Base-by-base conservation (phyloP, 2,329 filamentous ascomycete species). In the Colletotrichum abscissum region DNA sequence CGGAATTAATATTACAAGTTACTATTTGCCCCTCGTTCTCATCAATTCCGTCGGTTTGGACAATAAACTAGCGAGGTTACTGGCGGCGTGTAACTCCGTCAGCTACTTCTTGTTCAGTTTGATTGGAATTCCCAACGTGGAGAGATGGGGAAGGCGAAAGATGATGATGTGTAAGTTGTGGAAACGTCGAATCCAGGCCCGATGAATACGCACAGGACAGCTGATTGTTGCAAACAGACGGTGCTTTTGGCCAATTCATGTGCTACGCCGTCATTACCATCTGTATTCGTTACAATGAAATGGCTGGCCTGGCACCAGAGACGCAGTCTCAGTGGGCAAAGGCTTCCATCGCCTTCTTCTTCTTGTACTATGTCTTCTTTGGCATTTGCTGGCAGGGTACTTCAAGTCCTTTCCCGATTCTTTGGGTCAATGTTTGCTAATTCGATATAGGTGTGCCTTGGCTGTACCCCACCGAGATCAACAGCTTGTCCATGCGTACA, bases 221-320 rank as follows among this genome's bases (percentile, higher is more conserved):
- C 4, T 14, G 1, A 70, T 70, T 6, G 62, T 33, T 12, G 3
- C 11, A 16, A 42, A 14, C 28, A 79, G 78, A 79, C 54, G 86
- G 87, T 1, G 86, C 87, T 0, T 82, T 84, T 2, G 87, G 88
- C 1, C 88, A 90, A 79, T 85, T 82, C 69, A 80, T 88, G 63
- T 89, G 86, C 75, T 90, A 88, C 73, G 73, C 86, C 7, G 80
- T 88, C 74, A 88, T 89, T 76, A 88, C 86, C 0, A 80, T 88
- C 16, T 83, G 86, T n/a, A 80, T 89, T 8, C 79, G 83, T 1
- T 85, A 83, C 73, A 83, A 82, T 67, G 81, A 84, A 72, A 74
- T 78, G 54, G 24, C 42, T 6, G 66, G 63, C 55, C 66, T 76
- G 12, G 56, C 69, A 0, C 55, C 67, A 24, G 68, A 54, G 16